Conservation (phyloP, 1,139 yeast genomes). For the Kodamaea plutei region DNA sequence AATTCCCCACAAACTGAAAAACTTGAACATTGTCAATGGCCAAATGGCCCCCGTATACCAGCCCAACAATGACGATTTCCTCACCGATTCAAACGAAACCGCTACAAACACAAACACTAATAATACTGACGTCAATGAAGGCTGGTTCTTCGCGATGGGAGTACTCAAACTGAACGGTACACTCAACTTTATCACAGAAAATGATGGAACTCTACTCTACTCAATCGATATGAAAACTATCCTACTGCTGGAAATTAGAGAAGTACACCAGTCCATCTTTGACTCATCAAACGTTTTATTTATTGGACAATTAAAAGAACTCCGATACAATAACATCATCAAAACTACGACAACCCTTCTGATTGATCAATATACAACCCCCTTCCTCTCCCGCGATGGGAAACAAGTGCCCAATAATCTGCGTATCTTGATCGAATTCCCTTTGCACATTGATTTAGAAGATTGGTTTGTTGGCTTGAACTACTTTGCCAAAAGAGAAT, state of each 20-base stretch:
- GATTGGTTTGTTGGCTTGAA: slow-evolving; percentile 80
- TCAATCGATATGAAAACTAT: slow-evolving; percentile 55
- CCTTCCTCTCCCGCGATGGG: slow-evolving; percentile 33
- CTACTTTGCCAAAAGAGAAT: slow-evolving; percentile 63
- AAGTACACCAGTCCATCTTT: slow-evolving; percentile 64
- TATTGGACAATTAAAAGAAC: slow-evolving; percentile 52
- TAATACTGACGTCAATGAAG: slow-evolving; percentile 41
- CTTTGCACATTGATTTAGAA: slow-evolving; percentile 67
- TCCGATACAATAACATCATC: slow-evolving; percentile 44
- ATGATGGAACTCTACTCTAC: slow-evolving; percentile 64
- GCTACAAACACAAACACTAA: slow-evolving; percentile 12
- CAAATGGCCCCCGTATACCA: slow-evolving; percentile 46
- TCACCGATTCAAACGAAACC: slow-evolving; percentile 4
- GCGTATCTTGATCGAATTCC: slow-evolving; percentile 57
- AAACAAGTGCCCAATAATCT: slow-evolving; percentile 32
- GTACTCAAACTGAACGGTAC: slow-evolving; percentile 64
- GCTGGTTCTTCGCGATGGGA: slow-evolving; percentile 79
- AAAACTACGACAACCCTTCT: slow-evolving; percentile 28
- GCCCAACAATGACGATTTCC: slow-evolving; percentile 17
- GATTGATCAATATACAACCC: slow-evolving; percentile 17
- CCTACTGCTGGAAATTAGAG: slow-evolving; percentile 63
- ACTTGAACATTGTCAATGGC: slow-evolving; percentile 38
- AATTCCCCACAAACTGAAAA: slow-evolving; percentile 40
- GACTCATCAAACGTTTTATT: slow-evolving; percentile 56
- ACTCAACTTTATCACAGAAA: slow-evolving; percentile 58